Percentiles rank a stretch among this genome's conserved stretches.
Conservation (phyloP, 108 stramenopile species). For the Fragilaria crotonensis region DNA sequence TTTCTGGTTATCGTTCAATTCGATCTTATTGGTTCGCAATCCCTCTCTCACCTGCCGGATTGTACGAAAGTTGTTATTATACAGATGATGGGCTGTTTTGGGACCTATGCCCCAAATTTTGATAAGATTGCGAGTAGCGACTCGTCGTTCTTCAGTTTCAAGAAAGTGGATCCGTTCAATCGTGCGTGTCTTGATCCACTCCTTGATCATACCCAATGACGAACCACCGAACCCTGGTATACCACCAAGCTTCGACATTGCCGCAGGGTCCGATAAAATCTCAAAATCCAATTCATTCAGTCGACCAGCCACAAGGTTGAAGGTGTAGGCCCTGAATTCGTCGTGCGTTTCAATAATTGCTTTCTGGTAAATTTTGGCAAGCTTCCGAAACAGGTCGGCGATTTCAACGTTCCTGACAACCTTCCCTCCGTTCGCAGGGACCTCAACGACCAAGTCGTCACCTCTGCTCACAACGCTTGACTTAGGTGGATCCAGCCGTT, state of each 20-base stretch:
- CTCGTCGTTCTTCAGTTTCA: conserved; percentile 22
- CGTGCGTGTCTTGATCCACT: conserved; percentile 18
- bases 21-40: conserved; percentile 7
- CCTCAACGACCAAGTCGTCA: background rate
- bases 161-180: conserved; percentile 9
- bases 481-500: too few species aligned
- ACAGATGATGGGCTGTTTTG: conserved; percentile 24
- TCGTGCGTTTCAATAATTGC: conserved; percentile 13
- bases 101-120: conserved; percentile 54
- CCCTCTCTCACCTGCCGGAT: conserved; percentile 29
- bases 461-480: background rate
- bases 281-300: conserved; percentile 44
- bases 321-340: conserved; percentile 30
- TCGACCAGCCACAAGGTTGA: conserved; percentile 27
- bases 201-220: conserved; percentile 17
- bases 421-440: background rate
- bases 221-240: conserved; percentile 36
- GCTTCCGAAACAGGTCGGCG: conserved; percentile 13
- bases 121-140: conserved; percentile 32
- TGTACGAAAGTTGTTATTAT: conserved; percentile 10
- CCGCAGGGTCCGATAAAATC: conserved; percentile 15
- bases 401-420: conserved; percentile 8
- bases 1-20: conserved; percentile 27
- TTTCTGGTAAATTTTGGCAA: conserved; percentile 22
- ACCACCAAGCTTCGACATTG: conserved; percentile 6